These are phyloP conservation scores for Xerocomus potaroensis DNA, from an alignment of 768 basidiomycete genomes.

Conservation along the genomic window DNA sequence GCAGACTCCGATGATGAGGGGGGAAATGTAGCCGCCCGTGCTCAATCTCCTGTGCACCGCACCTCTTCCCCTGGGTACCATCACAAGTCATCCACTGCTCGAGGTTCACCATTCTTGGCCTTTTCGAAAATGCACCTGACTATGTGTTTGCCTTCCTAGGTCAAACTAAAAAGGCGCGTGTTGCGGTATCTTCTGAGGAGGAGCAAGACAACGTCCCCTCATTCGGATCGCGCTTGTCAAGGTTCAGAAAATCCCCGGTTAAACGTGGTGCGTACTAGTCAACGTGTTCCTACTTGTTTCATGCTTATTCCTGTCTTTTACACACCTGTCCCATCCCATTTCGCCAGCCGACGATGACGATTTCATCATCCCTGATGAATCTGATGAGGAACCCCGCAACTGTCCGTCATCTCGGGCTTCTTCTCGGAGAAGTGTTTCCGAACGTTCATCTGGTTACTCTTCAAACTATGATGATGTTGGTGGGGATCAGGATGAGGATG, in stretches of 20 bases:
- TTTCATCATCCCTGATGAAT: constrained; percentile 66
- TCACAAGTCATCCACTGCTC: constrained; percentile 25
- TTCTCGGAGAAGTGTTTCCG: constrained; percentile 36
- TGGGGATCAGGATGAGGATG: constrained; percentile 29
- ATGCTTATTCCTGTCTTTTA: constrained; percentile 28
- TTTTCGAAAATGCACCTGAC: constrained; percentile 5
- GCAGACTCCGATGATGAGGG: constrained; percentile 72
- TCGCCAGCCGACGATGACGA: constrained; percentile 61
- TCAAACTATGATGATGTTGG: constrained; percentile 39
- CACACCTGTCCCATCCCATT: constrained; percentile 34
- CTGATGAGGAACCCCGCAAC: constrained; percentile 49
- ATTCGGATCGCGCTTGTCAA: constrained; percentile 57
- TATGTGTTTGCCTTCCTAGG: constrained; percentile 28
- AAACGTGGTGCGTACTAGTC: constrained; percentile 43
- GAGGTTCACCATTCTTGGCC: constrained; percentile 13
- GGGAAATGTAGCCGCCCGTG: not conserved
- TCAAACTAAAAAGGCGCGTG: constrained; percentile 57
- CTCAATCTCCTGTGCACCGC: constrained; percentile 16
- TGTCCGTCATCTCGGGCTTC: constrained; percentile 51
- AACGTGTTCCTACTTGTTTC: not conserved
- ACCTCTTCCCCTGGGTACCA: constrained; percentile 28
- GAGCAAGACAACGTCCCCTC: constrained; percentile 39
- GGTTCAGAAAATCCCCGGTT: constrained; percentile 59
- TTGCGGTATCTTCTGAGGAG: constrained; percentile 50
- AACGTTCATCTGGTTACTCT: constrained; percentile 31